Evolutionary conservation across 1,284 basidiomycete genomes (phyloP), one percentile per base, ranked within the genome.

Genomic region (Cronartium ribicola): DNA sequence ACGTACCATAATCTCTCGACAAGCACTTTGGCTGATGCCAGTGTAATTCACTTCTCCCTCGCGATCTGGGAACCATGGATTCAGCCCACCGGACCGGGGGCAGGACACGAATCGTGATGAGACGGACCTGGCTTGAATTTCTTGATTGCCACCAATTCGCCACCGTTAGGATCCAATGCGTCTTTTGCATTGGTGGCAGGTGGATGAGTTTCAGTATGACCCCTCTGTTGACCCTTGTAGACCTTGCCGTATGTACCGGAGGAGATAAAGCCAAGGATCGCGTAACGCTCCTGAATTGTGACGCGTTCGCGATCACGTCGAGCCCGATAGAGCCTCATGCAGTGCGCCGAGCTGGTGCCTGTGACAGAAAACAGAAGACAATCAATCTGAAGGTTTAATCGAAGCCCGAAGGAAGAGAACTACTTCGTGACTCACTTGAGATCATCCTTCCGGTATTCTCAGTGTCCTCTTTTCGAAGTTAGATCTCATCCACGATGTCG

Each of bases 221-320:
- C 8, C 76, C 76, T 41, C 62, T 76, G 8, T 77, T 63, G 61
- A 10, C 59, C 96, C 82, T 98, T 98, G 86, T 98, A 99, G 4
- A 99, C 95, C 39, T 94, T 86, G 0, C 96, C 96, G 80, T 98
- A 99, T 0, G 96, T 99, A 20, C 95, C 95, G 4, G 93, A 95
- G 7, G 93, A 96, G 78, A 99, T 93, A 83, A 98, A 99, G 7
- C 96, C 96, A 3, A 96, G 85, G 77, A 98, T 96, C 74, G 86
- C 85, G 83, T 98, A 98, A 22, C 77, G 74, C 8, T 76, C 77
- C 36, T 76, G 69, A 13, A 77, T 73, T 13, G 55, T 60, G 3
- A 29, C 22, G 7, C 64, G 36, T 17, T 66, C n/a, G 22, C 10
- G 4, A 46, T 72, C 70, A n/a, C 46, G 20, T 20, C 62, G n/a